These are phyloP conservation scores for Citrus hindsii DNA, from an alignment of 345 rosid species.

Conservation along the genomic window DNA sequence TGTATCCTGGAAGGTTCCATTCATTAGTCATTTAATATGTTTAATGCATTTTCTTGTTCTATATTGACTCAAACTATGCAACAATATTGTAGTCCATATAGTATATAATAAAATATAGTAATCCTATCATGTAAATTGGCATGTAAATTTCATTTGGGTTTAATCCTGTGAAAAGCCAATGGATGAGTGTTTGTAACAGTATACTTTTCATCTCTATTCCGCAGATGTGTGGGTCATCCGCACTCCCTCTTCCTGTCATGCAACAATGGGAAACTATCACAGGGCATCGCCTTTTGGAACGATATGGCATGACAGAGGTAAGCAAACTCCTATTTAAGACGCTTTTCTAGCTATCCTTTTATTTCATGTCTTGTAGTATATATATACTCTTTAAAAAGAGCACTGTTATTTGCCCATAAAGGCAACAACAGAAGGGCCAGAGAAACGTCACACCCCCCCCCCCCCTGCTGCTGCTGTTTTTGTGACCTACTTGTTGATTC, in stretches of 20 bases:
- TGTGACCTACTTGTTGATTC: too few relatives aligned
- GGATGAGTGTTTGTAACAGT: neutral
- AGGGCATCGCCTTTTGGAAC: constrained; percentile 91
- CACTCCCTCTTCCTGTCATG: constrained; percentile 95
- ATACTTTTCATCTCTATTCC: neutral
- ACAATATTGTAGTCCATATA: neutral
- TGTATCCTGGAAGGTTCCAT: constrained; percentile 11
- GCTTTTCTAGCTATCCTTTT: neutral
- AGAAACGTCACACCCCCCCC: too few relatives aligned
- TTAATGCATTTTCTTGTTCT: neutral
- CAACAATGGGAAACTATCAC: constrained; percentile 93
- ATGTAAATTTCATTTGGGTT: neutral
- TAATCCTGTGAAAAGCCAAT: neutral
- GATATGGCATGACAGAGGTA: constrained; percentile 99
- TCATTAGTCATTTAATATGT: neutral
- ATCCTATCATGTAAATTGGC: neutral
- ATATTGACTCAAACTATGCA: neutral
- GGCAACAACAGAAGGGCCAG: too few relatives aligned
- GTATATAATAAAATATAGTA: neutral
- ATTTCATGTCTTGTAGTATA: neutral
- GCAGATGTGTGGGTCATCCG: constrained; percentile 97
- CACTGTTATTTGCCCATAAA: too few relatives aligned
- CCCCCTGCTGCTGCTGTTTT: too few relatives aligned
- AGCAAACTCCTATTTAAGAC: constrained; percentile 15
- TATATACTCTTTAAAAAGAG: neutral